These are phyloP conservation scores for Clarireedia monteithiana DNA, from an alignment of 2,329 filamentous ascomycete genomes.

Conservation along the genomic window DNA sequence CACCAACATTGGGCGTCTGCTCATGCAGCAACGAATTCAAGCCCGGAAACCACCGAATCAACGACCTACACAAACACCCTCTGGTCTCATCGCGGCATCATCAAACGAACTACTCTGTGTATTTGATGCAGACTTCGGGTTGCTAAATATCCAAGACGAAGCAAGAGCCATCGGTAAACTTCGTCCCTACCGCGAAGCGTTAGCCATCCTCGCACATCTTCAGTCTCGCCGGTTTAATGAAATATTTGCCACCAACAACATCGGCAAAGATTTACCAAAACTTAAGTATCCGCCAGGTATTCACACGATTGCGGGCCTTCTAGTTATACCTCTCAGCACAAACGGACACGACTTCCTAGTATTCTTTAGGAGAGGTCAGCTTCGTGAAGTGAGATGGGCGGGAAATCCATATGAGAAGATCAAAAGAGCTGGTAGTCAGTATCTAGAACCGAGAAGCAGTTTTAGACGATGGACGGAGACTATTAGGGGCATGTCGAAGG, in stretches of 20 bases:
- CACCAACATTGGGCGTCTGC: slow-evolving; percentile 14
- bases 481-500: slow-evolving; percentile 65
- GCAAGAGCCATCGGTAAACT: slow-evolving; percentile 75
- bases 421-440: slow-evolving; percentile 58
- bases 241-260: slow-evolving; percentile 70
- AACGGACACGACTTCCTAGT: slow-evolving; percentile 80
- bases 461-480: slow-evolving; percentile 79
- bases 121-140: slow-evolving; percentile 40
- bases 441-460: slow-evolving; percentile 69
- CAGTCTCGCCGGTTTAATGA: slow-evolving; percentile 66
- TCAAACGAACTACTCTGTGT: slow-evolving; percentile 15
- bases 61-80: slow-evolving; percentile 10
- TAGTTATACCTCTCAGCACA: slow-evolving; percentile 73
- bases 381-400: slow-evolving; percentile 70
- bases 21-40: slow-evolving; percentile 11
- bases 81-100: slow-evolving; percentile 16
- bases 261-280: slow-evolving; percentile 71
- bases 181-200: slow-evolving; percentile 72
- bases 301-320: slow-evolving; percentile 65
- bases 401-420: slow-evolving; percentile 80
- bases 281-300: slow-evolving; percentile 74
- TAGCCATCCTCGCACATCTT: slow-evolving; percentile 79
- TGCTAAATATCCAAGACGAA: slow-evolving; percentile 80
- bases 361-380: slow-evolving; percentile 75
- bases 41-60: slow-evolving; percentile 12